phyloP scores from a whole-genome alignment of 2,329 filamentous ascomycete genomes.

The Xylaria sp. region DNA sequence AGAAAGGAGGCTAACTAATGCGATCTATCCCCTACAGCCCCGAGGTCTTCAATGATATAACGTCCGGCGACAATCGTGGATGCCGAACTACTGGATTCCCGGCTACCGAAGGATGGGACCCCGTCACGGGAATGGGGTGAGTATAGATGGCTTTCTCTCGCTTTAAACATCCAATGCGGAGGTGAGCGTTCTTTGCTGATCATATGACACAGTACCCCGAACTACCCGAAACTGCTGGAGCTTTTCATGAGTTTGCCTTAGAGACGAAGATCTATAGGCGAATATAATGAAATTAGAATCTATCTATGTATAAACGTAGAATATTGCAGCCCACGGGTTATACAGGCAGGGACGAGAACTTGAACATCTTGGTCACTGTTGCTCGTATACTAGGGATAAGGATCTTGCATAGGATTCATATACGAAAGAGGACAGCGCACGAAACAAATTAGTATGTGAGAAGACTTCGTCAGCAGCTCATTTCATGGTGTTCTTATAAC shows the following conservation, averaged over 20 bases:
- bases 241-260: constrained; percentile 50
- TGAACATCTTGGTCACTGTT: not conserved
- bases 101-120: constrained; percentile 56
- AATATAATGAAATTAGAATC: not conserved
- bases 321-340: not conserved
- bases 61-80: constrained; percentile 52
- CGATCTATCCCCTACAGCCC: constrained; percentile 34
- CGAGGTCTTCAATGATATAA: constrained; percentile 55
- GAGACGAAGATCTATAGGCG: not conserved
- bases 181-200: constrained; percentile 20
- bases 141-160: constrained; percentile 10
- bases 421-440: not conserved
- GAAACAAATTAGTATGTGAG: not conserved
- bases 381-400: not conserved
- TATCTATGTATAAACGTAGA: constrained; percentile 17
- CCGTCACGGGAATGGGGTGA: constrained; percentile 53
- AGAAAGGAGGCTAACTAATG: not conserved
- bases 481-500: no score
- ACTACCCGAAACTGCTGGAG: constrained; percentile 51
- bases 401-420: not conserved
- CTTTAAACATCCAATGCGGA: not conserved
- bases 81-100: constrained; percentile 56
- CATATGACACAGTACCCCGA: constrained; percentile 45
- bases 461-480: no score
- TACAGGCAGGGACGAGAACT: not conserved